Evolutionary conservation across 1,284 basidiomycete species (phyloP).

Genomic region (Tylopilus sp.): DNA sequence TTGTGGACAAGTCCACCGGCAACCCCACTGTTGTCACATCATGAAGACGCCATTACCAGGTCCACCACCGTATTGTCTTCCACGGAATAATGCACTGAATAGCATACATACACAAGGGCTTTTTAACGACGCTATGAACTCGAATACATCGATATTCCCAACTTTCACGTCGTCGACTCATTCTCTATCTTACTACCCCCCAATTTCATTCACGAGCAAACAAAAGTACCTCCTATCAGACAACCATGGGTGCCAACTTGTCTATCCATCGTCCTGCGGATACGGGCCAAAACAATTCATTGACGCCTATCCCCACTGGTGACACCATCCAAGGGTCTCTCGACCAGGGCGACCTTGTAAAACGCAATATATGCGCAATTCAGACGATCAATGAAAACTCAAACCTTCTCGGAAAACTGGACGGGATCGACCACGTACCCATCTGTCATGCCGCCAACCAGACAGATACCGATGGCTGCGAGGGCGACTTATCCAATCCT

Average conservation of each 20-base stretch:
- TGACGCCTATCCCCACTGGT: background rate
- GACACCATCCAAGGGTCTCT: background rate
- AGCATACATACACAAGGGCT: no score
- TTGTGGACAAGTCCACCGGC: background rate
- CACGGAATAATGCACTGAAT: background rate
- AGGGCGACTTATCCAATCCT: background rate
- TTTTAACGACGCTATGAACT: no score
- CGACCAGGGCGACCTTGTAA: background rate
- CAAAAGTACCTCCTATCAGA: background rate
- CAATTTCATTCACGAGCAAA: background rate
- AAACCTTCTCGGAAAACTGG: background rate
- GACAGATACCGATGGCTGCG: no score
- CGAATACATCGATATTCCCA: background rate
- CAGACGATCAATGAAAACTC: background rate
- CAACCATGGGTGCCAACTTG: background rate
- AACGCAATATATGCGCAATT: slow-evolving; percentile 26
- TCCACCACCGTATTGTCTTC: background rate
- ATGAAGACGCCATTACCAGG: slow-evolving; percentile 2
- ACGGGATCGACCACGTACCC: background rate
- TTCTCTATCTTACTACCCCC: background rate
- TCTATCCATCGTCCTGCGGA: background rate
- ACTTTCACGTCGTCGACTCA: background rate
- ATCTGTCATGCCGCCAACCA: no score
- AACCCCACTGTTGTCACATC: background rate
- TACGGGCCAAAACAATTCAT: background rate